Evolutionary conservation across 1,284 basidiomycete species (phyloP).

Genomic region (Naganishia sp.): DNA sequence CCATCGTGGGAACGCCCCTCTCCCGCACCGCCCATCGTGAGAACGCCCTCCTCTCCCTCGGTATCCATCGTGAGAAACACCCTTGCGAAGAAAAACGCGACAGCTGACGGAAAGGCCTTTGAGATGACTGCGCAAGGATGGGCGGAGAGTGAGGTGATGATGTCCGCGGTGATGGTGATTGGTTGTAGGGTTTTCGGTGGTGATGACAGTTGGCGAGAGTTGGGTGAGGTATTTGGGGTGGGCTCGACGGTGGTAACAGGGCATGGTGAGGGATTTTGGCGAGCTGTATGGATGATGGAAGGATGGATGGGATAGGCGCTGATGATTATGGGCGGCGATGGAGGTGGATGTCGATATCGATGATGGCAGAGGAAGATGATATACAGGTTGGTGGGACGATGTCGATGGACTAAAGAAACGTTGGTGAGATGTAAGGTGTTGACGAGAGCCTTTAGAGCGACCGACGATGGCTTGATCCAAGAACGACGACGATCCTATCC

Average conservation of each 20-base stretch:
- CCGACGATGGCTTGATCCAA: no score
- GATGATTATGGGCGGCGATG: no score
- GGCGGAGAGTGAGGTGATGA: neutral
- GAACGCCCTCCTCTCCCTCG: neutral
- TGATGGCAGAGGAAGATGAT: neutral
- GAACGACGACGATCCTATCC: no score
- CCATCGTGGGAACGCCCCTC: constrained; percentile 1
- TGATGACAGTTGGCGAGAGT: neutral
- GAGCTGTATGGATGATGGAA: neutral
- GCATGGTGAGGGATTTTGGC: neutral
- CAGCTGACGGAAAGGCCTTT: neutral
- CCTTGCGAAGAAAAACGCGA: constrained; percentile 18
- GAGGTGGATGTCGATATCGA: no score
- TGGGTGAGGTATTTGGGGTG: neutral
- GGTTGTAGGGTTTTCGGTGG: neutral
- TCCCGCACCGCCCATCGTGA: neutral
- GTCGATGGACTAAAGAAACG: no score
- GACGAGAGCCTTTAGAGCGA: no score
- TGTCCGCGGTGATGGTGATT: constrained; percentile 6
- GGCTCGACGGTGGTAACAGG: no score
- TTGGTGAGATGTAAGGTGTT: no score
- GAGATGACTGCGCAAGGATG: neutral
- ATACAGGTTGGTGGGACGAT: no score
- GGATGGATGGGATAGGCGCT: no score
- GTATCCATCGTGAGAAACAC: neutral